Evolutionary conservation across 225 moss, liverwort and hornwort species (phyloP).

Genomic region (Physcomitrellopsis africana): DNA sequence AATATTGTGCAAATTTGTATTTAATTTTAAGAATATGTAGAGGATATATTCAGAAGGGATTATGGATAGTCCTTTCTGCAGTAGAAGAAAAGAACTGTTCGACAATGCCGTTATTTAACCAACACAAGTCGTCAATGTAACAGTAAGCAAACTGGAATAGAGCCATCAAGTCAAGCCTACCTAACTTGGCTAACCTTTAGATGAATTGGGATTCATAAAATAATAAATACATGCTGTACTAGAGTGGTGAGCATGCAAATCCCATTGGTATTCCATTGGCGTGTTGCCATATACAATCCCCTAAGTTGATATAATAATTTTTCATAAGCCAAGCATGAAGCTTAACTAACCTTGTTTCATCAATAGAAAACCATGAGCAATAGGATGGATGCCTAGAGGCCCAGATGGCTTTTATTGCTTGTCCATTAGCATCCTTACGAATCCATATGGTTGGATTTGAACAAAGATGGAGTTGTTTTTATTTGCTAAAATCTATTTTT

Average conservation of each 20-base stretch:
- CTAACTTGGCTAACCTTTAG: neutral
- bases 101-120: conserved; percentile 1
- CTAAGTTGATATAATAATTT: neutral
- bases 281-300: neutral
- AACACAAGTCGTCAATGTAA: conserved; percentile 20
- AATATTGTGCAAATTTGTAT: too few species aligned
- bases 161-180: too few species aligned
- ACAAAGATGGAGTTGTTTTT: neutral
- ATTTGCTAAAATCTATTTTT: neutral
- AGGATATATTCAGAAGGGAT: too few species aligned
- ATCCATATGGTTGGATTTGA: too few species aligned
- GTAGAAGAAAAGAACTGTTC: too few species aligned
- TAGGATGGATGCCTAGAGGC: neutral
- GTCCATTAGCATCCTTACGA: neutral
- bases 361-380: neutral
- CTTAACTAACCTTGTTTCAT: neutral
- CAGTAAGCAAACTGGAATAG: neutral
- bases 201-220: conserved; percentile 6
- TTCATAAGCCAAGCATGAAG: neutral
- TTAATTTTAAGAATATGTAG: too few species aligned
- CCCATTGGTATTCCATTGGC: conserved; percentile 27
- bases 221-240: conserved; percentile 22
- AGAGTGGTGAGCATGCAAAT: conserved; percentile 14
- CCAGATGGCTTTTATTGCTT: neutral
- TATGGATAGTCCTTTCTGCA: too few species aligned